Evolutionary conservation across 1,139 yeast genomes (phyloP), one percentile per base, ranked within the genome.

Genomic region (Debaryomycetaceae sp.): DNA sequence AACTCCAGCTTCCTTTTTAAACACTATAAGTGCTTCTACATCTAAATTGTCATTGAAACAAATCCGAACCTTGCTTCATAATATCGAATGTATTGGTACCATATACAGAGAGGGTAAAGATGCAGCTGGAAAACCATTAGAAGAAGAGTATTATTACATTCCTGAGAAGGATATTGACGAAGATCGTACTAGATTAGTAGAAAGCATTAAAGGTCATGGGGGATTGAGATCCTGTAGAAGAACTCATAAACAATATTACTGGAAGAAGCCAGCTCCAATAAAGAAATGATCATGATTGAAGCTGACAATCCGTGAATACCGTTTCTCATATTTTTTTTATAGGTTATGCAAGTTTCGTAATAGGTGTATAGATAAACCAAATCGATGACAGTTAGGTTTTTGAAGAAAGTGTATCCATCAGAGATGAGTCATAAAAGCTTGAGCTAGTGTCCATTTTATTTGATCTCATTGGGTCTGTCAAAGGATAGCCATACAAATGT

Each of bases 51-150:
- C 73, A 26, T 70, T 68, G 44, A 60, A 58, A 30, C 81, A 81
- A 53, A 61, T 79, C 28, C 72, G 83, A 48, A 70, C 76, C 4
- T 64, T 84, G 17, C 68, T 75, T 42, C 67, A 71, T 42, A 60
- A 67, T 39, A 65, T 78, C 30, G 51, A 59, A 6, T 83, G 94
- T 52, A 76, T 91, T 41, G 98, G 98, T 11, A 83, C 86, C 8
- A 89, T 92, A 47, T 78, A 81, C 52, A 83, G 98, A 59, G 74
- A 78, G 45, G 98, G 98, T 38, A 91, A 88, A 59, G 98, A 92
- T 63, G 97, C 98, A 4, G 95, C 97, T 2, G 98, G 98, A 11
- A 87, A 88, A 59, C 88, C 88, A 5, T 70, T 92, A 48, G 97
- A 91, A 50, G 95, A 88, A 56, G 97, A 92, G 60, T 92, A 87